Evolutionary conservation across 768 basidiomycete genomes (phyloP), one percentile per base, ranked within the genome.

Genomic region (Thelephora ganbajun): DNA sequence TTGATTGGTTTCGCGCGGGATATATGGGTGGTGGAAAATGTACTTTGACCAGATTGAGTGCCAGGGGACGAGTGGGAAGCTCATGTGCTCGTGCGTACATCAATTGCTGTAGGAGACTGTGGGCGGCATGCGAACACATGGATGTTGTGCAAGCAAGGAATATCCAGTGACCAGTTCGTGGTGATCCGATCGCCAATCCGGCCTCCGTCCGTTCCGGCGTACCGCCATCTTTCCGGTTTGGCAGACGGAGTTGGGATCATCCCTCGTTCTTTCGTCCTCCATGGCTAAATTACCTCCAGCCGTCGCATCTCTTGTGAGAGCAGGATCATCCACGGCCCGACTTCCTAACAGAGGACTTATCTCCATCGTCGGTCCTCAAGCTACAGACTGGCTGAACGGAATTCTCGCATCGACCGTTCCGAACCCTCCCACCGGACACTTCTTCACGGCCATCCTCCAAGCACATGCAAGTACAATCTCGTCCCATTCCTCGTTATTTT

Each of bases 351-450:
- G 84, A 56, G 72, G 77, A 14, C 56, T 94, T 12, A 64, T 97
- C 22, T 80, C 85, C 33, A 66, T 97, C 44, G 73, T 79, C 6
- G 92, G 92, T 41, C 78, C 80, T 14, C 85, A 96, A 52, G 80
- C 86, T 4, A 65, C 79, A 16, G 77, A 75, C 45, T 94, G 93
- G 61, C 74, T 97, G 52, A 57, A 58, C 50, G 61, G 59, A 42
- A 43, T 62, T 37, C 55, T 61, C 20, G 54, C 61, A 5, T 56
- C 56, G 16, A 51, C 55, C 19, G 48, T 59, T 19, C 55, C 59
- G 3, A 43, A 35, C 9, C 44, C 50, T 11, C 49, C 57, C 1
- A 54, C 46, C 3, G 45, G 47, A 18, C 53, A 51, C 22, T 57
- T 56, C 52, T 61, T 48, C 48, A 53, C 60, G 6, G 56, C 58